Evolutionary conservation across 768 basidiomycete genomes (phyloP), one percentile per base, ranked within the genome.

Genomic region (Trametes maxima): DNA sequence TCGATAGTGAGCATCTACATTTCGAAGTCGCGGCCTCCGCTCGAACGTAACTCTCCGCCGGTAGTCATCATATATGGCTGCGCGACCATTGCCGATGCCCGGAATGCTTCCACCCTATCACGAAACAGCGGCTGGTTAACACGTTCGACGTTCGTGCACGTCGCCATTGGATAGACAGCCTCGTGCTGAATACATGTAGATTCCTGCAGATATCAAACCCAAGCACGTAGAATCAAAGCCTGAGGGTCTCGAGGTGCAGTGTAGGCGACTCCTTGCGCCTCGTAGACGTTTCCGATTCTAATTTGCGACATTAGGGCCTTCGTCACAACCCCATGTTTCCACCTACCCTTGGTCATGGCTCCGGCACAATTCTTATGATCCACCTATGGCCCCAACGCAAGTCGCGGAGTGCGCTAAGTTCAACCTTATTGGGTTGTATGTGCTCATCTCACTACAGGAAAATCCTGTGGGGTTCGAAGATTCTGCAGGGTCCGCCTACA

Each of bases 41-140:
- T 55, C 46, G 47, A 12, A 35, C 46, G 47, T 25, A 21, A 11
- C 3, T 42, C n/a, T 6, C 65, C 1, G 25, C 65, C 28, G 28
- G 28, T 33, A 98, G 95, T 70, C 93, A 96, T 71, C 86, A 94
- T 68, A 83, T 94, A 42, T 97, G 94, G 90, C 77, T 98, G 22
- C 80, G 93, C 45, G 96, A 98, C 69, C 95, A 98, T 66, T 98
- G 96, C 71, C 82, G 94, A 36, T 97, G 94, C 72, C 77, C 88
- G 5, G 77, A 84, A 51, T 96, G 94, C 73, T 95, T 92, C 69
- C 95, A 98, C 73, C 78, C 88, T 0, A 71, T 86, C 61, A 98
- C 95, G 17, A 95, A 93, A 69, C 96, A 98, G 73, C 82, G 95
- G n/a, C 74, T 98, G 11, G 77, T 94, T 53, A 87, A 91, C 69